These are phyloP conservation scores for Ogataea kodamae DNA, from an alignment of 805 yeast genomes.

Conservation along the genomic window DNA sequence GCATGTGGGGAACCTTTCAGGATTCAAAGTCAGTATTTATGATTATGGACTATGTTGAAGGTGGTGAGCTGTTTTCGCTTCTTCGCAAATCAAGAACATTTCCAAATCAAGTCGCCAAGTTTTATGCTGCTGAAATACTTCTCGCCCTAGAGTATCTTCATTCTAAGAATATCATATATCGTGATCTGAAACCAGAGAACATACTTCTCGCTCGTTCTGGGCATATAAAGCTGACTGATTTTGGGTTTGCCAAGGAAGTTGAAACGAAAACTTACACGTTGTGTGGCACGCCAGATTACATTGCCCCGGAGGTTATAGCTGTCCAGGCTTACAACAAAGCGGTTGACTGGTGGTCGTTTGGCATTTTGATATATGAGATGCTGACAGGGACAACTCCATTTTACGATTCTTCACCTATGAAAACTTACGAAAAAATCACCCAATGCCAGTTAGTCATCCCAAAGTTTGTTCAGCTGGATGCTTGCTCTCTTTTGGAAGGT, in stretches of 20 bases:
- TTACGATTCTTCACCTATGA: constrained; percentile 61
- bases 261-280: constrained; percentile 57
- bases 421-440: constrained; percentile 56
- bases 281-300: constrained; percentile 64
- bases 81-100: constrained; percentile 55
- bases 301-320: constrained; percentile 64
- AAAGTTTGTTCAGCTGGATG: constrained; percentile 51
- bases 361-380: constrained; percentile 59
- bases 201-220: constrained; percentile 56
- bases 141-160: constrained; percentile 58
- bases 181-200: constrained; percentile 62
- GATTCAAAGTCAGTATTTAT: constrained; percentile 54
- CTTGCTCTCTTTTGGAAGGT: constrained; percentile 46
- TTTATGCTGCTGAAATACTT: constrained; percentile 60
- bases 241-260: constrained; percentile 63
- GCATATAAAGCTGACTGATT: constrained; percentile 58
- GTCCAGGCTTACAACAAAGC: constrained; percentile 60
- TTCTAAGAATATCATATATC: constrained; percentile 54
- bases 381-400: constrained; percentile 60
- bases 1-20: constrained; percentile 70
- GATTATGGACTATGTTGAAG: constrained; percentile 66
- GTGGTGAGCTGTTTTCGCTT: constrained; percentile 56
- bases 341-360: constrained; percentile 66
- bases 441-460: constrained; percentile 53
- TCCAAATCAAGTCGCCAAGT: constrained; percentile 62